Evolutionary conservation across 805 yeast genomes (phyloP), one percentile per base, ranked within the genome.

Genomic region (Candida mattraensis): DNA sequence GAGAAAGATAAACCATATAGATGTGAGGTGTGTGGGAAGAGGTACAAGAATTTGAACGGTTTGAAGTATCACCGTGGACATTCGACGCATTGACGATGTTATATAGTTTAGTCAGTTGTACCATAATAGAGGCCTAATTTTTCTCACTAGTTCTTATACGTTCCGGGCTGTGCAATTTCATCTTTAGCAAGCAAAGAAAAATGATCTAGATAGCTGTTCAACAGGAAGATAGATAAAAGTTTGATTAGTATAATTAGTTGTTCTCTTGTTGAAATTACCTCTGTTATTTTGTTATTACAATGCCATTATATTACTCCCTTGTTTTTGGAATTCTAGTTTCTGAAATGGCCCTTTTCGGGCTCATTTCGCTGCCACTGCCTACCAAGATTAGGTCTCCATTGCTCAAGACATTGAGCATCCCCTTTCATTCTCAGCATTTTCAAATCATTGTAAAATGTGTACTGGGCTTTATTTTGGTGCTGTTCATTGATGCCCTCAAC

Each of bases 1-100:
- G 99, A 93, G 62, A 89, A 87, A 69, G 99, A 93, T 68, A 93
- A 93, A 67, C 99, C 99, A 24, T 93, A 91, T 62, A 76, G 97
- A 56, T 93, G 99, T 65, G 98, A 93, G 66, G 96, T 91, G 27
- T 93, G 99, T 66, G 98, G 98, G 40, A 93, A 91, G 65, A 70
- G 99, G 39, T 93, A 93, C 68, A 93, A 93, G 72, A 93, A 93
- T 57, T 69, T 93, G 54, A 93, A 93, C 61, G 99, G 99, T 18
- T 72, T 93, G 62, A 93, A 93, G 64, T 93, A 93, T 62, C 99
- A 93, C 63, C 78, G 97, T 53, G 98, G 96, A 15, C 99, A 93
- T 64, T 81, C 97, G n/a, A 91, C 98, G 27, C 98, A 91, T 69
- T 89, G 61, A 57, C 18, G 22, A 5, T n/a, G n/a, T n/a, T n/a